These are phyloP conservation scores for Tubosaeta brunneosetosa DNA, from an alignment of 768 basidiomycete genomes.

Conservation along the genomic window DNA sequence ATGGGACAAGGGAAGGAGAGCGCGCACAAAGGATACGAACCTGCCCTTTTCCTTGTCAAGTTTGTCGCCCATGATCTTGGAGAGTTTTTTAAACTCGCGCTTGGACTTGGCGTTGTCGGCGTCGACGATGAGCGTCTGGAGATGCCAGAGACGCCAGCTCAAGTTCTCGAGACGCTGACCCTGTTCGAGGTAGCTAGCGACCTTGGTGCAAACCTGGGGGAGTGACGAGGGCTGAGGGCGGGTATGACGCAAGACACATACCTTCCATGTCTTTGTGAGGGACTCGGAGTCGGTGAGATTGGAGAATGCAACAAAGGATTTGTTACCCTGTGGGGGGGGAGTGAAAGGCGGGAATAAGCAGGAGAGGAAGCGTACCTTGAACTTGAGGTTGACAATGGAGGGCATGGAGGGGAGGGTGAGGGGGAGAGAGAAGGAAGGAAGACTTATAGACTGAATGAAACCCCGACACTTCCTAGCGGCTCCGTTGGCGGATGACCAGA, in stretches of 20 bases:
- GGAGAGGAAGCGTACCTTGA: conserved; percentile 53
- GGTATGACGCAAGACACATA: conserved; percentile 29
- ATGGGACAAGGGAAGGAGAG: conserved; percentile 13
- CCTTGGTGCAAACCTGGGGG: conserved; percentile 78
- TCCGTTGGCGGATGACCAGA: conserved; percentile 22
- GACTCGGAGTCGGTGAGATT: conserved; percentile 82
- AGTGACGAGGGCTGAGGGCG: conserved; percentile 5
- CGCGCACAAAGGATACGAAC: conserved; percentile 40
- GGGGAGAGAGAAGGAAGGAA: neutral
- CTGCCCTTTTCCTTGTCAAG: conserved; percentile 90
- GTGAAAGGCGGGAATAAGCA: neutral
- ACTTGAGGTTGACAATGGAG: conserved; percentile 82
- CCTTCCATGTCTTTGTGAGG: conserved; percentile 90
- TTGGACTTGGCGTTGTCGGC: conserved; percentile 83
- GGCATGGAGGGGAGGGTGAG: conserved; percentile 44
- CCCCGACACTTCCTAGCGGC: conserved; percentile 29
- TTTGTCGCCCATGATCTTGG: conserved; percentile 86
- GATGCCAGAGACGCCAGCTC: conserved; percentile 89
- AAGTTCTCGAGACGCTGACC: conserved; percentile 89
- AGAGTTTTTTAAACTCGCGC: conserved; percentile 86
- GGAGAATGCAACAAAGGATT: conserved; percentile 91
- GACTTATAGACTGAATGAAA: conserved; percentile 32
- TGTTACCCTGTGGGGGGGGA: conserved; percentile 72
- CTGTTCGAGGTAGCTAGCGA: conserved; percentile 86
- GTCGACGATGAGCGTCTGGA: conserved; percentile 89